Percentiles rank a stretch among this genome's conserved stretches.
These are phyloP conservation scores for Geotrichum candidum DNA, from an alignment of 1,139 yeast species.

Conservation along the genomic window DNA sequence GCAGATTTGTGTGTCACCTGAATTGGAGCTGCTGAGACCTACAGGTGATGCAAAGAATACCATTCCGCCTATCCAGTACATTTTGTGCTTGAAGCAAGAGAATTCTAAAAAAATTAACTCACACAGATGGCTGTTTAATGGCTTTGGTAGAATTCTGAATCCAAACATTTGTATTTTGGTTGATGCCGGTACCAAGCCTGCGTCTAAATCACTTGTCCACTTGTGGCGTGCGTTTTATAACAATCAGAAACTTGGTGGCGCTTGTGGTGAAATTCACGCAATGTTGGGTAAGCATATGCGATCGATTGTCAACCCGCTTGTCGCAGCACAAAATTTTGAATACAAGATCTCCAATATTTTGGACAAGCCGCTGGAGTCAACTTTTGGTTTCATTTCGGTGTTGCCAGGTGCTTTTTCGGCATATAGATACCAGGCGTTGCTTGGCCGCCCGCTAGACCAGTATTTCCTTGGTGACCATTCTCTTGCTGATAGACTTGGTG, in stretches of 20 bases:
- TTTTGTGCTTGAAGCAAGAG: constrained; percentile 80
- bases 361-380: constrained; percentile 84
- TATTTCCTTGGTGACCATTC: constrained; percentile 88
- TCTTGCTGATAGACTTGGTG: constrained; percentile 40
- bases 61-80: constrained; percentile 72
- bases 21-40: constrained; percentile 40
- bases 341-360: constrained; percentile 85
- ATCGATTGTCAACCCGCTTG: constrained; percentile 63
- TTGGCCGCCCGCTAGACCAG: constrained; percentile 76
- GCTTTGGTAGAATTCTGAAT: constrained; percentile 75
- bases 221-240: constrained; percentile 86
- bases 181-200: constrained; percentile 96
- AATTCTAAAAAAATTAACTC: constrained; percentile 91
- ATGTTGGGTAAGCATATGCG: constrained; percentile 72
- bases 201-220: constrained; percentile 67
- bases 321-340: constrained; percentile 88
- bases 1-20: constrained; percentile 53
- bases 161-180: constrained; percentile 79
- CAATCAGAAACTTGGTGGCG: constrained; percentile 85
- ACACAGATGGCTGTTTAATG: constrained; percentile 96
- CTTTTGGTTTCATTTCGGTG: constrained; percentile 82
- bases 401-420: constrained; percentile 93
- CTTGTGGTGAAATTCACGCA: constrained; percentile 89
- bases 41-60: constrained; percentile 48
- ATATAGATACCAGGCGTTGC: constrained; percentile 70